Base-by-base conservation (phyloP, 2,329 filamentous ascomycete species). In the Sphaerulina vaccinii region DNA sequence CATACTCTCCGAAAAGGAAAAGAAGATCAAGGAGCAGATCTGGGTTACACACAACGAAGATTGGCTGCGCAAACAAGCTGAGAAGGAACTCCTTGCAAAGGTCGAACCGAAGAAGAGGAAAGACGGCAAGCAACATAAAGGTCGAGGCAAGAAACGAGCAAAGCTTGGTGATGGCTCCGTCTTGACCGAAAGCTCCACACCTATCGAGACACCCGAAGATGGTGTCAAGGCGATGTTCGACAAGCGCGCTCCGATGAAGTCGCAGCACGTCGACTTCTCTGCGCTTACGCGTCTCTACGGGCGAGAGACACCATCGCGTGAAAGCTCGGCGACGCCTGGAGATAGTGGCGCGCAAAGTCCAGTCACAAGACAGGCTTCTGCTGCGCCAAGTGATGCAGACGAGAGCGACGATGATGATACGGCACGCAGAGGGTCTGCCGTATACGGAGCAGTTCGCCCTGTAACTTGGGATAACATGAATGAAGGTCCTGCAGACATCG, bases 41-140 rank as follows among this genome's bases (percentile, higher is more conserved):
- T 99, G 93, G 93, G 84, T 95, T 37, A 91, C 92, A 54, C 85
- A 91, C 67, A 97, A 99, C 70, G 90, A 93, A 68, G 90, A 95
- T 60, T 99, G 91, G 81, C 78, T 99, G 33, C 87, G 92, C 7
- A 81, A 84, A 42, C 87, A 95, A 66, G 90, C 96, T 65, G 84
- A 88, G 54, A 95, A 93, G 70, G 79, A 87, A 5, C 86, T 95
- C 51, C 82, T 87, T 33, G 81, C 84, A 53, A 88, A 90, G 29
- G 69, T 83, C 15, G 75, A 75, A 47, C 27, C 65, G 15, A 48
- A 50, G 13, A 48, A 43, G 15, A 51, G 55, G 18, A 56, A 60
- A 13, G 62, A 65, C 13, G 67, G 65, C 36, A 65, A 71, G 24
- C 68, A 71, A 5, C 63, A 64, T 6, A 67, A 60, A 59, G 65